Base-by-base conservation (phyloP, 805 yeast species). In the Starmerella floris region DNA sequence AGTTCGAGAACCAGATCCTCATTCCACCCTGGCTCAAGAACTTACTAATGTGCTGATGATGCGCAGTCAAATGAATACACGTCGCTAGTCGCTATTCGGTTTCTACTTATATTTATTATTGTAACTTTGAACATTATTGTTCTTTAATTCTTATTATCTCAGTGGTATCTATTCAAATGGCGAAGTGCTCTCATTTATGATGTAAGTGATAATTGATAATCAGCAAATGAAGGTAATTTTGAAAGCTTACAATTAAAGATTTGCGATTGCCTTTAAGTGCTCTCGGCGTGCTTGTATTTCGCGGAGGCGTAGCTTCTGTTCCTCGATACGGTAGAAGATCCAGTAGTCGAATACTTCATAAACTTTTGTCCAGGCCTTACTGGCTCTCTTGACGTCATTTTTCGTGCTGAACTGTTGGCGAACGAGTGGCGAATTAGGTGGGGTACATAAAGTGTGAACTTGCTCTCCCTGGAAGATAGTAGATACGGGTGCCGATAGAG, bases 251-350 rank as follows among this genome's bases (percentile, higher is more conserved):
- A 8, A 25, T 9, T 25, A 25, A 11, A 11, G 11, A 9, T 11
- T 11, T 9, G 27, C 27, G 11, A 25, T 25, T 25, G 27, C 8
- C 8, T 25, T 25, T 11, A 25, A 9, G 32, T 3, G 35, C 22
- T 11, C 17, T n/a, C 25, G 15, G 19, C 23, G 23, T 16, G 15
- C 15, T 22, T 22, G 23, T n/a, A 37, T 38, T 11, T 9, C 20
- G 15, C 23, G 30, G 11, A 40, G 35, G 20, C 30, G 35, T 13
- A 17, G 33, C 25, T 40, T 40, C 17, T n/a, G 19, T 3, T 30
- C 28, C 10, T 40, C 48, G 9, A 44, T 26, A 11, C 44, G 17
- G 15, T 44, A 44, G 20, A 44, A 44, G 33, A 42, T 33, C 44
- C 44, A 44, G 28, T 44, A 44, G 20, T 40, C 44, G 19, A 44